Conservation (phyloP, 2,329 filamentous ascomycete species). For the Pestalotiopsis sp. region DNA sequence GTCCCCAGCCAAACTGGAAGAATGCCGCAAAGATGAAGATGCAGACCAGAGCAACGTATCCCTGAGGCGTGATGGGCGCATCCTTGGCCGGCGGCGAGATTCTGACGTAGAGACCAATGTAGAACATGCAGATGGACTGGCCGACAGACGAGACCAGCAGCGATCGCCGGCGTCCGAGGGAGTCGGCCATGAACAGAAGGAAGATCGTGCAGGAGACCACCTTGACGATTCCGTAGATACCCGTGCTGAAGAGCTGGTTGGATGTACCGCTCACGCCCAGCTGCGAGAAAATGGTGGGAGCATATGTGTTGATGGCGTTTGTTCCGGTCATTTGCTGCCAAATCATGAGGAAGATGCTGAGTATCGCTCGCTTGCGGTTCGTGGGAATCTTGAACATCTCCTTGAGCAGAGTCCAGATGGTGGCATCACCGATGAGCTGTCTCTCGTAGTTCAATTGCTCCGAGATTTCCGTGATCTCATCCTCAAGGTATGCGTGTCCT, state of each 20-base stretch:
- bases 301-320: slow-evolving; percentile 36
- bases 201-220: slow-evolving; percentile 58
- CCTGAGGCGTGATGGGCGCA: slow-evolving; percentile 54
- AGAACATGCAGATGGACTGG: slow-evolving; percentile 63
- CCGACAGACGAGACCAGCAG: slow-evolving; percentile 61
- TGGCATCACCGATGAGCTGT: slow-evolving; percentile 53
- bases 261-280: slow-evolving; percentile 43
- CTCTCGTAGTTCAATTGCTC: slow-evolving; percentile 63
- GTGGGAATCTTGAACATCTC: slow-evolving; percentile 63
- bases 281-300: slow-evolving; percentile 32
- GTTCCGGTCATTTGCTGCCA: slow-evolving; percentile 73
- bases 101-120: slow-evolving; percentile 65
- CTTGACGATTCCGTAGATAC: slow-evolving; percentile 64
- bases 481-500: slow-evolving; percentile 54
- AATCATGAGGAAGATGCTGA: slow-evolving; percentile 62
- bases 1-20: slow-evolving; percentile 67
- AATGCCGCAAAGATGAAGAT: slow-evolving; percentile 69
- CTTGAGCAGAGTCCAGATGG: slow-evolving; percentile 56
- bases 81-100: slow-evolving; percentile 53
- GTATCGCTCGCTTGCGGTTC: slow-evolving; percentile 64
- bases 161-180: slow-evolving; percentile 54
- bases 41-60: slow-evolving; percentile 65
- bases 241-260: slow-evolving; percentile 60
- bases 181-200: slow-evolving; percentile 60
- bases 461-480: slow-evolving; percentile 62